These are phyloP conservation scores for Mycena belliarum DNA, from an alignment of 768 basidiomycete genomes.

Conservation along the genomic window DNA sequence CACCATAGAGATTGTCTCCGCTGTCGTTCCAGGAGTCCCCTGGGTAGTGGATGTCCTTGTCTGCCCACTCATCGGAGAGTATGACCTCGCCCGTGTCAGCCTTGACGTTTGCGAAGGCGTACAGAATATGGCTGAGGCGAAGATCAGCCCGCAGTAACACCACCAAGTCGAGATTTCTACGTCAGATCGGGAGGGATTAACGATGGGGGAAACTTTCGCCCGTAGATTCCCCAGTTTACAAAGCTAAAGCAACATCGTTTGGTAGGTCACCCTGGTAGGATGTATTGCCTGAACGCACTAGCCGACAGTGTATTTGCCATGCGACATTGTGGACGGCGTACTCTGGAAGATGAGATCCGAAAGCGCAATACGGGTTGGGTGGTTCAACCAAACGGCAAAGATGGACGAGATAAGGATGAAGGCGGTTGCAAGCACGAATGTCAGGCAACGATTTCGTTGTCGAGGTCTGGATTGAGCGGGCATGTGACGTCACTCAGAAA, in stretches of 20 bases:
- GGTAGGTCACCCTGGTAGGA: background rate
- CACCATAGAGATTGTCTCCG: constrained; percentile 84
- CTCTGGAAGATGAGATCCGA: background rate
- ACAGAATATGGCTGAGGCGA: constrained; percentile 72
- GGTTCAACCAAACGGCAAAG: constrained; percentile 7
- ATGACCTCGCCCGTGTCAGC: constrained; percentile 83
- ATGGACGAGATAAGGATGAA: constrained; percentile 4
- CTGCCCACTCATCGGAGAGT: constrained; percentile 91
- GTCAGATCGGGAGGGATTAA: constrained; percentile 87
- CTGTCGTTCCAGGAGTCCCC: constrained; percentile 94
- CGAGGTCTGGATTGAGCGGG: background rate
- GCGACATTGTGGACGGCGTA: constrained; percentile 34
- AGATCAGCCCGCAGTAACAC: constrained; percentile 5
- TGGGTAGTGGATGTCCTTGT: constrained; percentile 95
- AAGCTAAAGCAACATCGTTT: constrained; percentile 45
- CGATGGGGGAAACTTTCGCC: constrained; percentile 86
- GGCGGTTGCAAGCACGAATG: background rate
- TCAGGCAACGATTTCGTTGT: constrained; percentile 2
- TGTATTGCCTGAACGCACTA: constrained; percentile 53
- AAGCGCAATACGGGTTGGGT: background rate
- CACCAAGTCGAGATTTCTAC: constrained; percentile 42
- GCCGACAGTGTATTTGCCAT: constrained; percentile 73
- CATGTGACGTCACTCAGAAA: constrained; percentile 1
- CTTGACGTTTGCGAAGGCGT: constrained; percentile 90
- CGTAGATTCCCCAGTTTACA: constrained; percentile 95